Conservation (phyloP, 2,329 filamentous ascomycete species). For the Aspergillus pseudoviridinutans region DNA sequence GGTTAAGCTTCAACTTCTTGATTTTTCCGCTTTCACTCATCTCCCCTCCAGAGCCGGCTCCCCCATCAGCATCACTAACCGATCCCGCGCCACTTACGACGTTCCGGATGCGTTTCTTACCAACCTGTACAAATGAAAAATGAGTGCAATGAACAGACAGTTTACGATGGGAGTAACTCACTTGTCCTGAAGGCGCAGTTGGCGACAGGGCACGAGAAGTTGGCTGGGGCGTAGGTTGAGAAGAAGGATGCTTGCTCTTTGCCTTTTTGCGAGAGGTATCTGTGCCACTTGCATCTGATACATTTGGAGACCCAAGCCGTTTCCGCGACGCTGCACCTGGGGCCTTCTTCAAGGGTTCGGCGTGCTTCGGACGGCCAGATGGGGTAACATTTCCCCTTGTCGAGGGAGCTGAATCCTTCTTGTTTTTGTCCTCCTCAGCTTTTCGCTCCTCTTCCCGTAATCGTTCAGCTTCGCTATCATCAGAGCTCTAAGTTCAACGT, state of each 20-base stretch:
- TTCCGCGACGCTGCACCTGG: slow-evolving; percentile 62
- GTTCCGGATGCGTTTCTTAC: slow-evolving; percentile 49
- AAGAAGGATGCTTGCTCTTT: slow-evolving; percentile 58
- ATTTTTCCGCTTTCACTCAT: slow-evolving; percentile 43
- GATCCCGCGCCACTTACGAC: slow-evolving; percentile 40
- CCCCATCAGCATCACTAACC: slow-evolving; percentile 54
- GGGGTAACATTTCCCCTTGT: slow-evolving; percentile 69
- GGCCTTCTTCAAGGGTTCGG: slow-evolving; percentile 49
- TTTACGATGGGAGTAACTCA: slow-evolving; percentile 14
- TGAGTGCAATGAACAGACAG: neutral
- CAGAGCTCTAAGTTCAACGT: slow-evolving; percentile 46
- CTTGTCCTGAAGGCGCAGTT: slow-evolving; percentile 56
- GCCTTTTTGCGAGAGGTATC: slow-evolving; percentile 80
- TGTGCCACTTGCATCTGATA: slow-evolving; percentile 87
- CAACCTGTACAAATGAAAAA: slow-evolving; percentile 31
- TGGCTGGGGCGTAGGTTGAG: slow-evolving; percentile 32
- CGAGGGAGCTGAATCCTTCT: slow-evolving; percentile 53
- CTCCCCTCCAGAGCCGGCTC: slow-evolving; percentile 45
- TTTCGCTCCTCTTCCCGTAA: slow-evolving; percentile 58
- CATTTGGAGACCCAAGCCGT: slow-evolving; percentile 77
- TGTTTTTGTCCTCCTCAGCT: slow-evolving; percentile 53
- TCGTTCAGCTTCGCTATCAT: slow-evolving; percentile 63
- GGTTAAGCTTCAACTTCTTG: slow-evolving; percentile 48
- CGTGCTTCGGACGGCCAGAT: slow-evolving; percentile 54
- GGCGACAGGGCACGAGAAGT: slow-evolving; percentile 58